Evolutionary conservation across 805 yeast species (phyloP), one percentile per base, ranked within the genome.

Genomic region (Dipodascus geniculatus): DNA sequence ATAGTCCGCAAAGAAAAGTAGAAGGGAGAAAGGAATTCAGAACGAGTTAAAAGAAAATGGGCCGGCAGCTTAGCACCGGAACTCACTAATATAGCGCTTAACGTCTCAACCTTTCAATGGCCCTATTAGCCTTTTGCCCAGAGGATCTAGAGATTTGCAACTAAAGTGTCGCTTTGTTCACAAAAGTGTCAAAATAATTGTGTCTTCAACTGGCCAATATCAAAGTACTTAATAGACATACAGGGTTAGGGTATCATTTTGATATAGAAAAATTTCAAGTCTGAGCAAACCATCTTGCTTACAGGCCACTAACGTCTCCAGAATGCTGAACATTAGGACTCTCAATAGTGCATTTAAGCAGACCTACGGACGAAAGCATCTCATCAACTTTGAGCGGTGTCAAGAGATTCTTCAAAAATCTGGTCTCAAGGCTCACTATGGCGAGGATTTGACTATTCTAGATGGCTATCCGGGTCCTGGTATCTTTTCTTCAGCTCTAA

Each of bases 401-500:
- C 53, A 52, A 49, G 42, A 62, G 44, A 67, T 85, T 11, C 62
- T 84, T 3, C 74, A 81, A 22, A 75, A 71, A 53, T 65, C 84
- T 23, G 67, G 74, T 48, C 64, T 78, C 54, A 68, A 71, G 53
- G 54, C 67, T 28, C 60, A 66, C 58, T 59, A 73, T 63, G 60
- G 61, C 17, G 62, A 64, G n/a, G 67, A 61, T 48, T 56, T 63
- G 16, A 60, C 66, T 9, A 59, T 68, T 9, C 47, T 68, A n/a
- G 71, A 68, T 53, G 65, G 62, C 6, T 68, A 68, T 55, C 61
- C 69, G 8, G 68, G 66, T 2, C 23, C 22, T 52, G 81, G 85
- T 2, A 68, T 81, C 1, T 78, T 83, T 60, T 76, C 90, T 0
- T 71, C 81, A 1, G 77, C 81, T 57, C 61, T 90, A n/a, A 74